Base-by-base conservation (phyloP, 805 yeast genomes). In the Ogataea populi-albae region DNA sequence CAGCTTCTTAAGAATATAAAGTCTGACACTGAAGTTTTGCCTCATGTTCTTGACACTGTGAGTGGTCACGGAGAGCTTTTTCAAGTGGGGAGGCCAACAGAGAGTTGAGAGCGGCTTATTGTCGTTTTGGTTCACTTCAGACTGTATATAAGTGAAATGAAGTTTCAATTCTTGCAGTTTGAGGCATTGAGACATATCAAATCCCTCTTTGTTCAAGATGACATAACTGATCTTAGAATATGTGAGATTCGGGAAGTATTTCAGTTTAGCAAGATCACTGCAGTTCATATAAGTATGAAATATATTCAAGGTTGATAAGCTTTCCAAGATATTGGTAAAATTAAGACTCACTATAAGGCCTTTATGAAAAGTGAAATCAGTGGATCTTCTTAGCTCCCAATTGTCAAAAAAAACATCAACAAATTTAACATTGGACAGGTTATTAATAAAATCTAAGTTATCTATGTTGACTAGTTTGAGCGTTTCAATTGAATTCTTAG, bases 401-500 rank as follows among this genome's bases (percentile, higher is more conserved):
- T 55, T 55, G 35, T 55, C 61, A 28, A 55, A 55, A 22, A 55
- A 55, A 4, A 55, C 57, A 36, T 55, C 61, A 12, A 54, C 34
- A 4, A 59, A 54, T 12, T 44, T 42, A 30, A 53, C 47, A 17
- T 38, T 35, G 28, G 37, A 32, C 25, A 54, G 38, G 24, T 49
- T 46, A 40, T 49, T 52, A 12, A 55, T 43, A 23, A 55, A 55
- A 29, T 52, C 47, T 17, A 55, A 43, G 38, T 55, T 54, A 35
- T 55, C 59, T 18, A 55, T 49, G 28, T 53, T 55, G 26, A 55
- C 61, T 16, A 55, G 41, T 38, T 55, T 55, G 40, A 55, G 43
- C 5, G 43, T 40, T 17, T 54, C 47, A 14, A 55, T 46, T 12
- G 51, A 43, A 27, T 48, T 51, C 26, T 47, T 40, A 12, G 37